Base-by-base conservation (phyloP, 139 green algal species). In the Chlorella ohadii region DNA sequence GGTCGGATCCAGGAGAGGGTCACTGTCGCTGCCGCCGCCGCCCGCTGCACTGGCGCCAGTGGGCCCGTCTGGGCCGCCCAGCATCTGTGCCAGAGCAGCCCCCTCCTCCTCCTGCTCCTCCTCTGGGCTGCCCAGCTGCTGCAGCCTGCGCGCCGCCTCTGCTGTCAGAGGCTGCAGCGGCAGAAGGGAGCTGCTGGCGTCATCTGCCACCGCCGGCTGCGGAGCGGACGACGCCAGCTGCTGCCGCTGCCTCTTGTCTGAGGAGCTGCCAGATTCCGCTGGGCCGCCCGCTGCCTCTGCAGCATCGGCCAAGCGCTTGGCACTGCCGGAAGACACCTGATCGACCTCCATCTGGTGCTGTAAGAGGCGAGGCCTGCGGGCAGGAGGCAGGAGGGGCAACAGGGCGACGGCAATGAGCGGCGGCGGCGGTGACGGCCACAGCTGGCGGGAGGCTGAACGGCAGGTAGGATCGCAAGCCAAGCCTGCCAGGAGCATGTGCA, bases 61-160 rank as follows among this genome's bases (percentile, higher is more conserved):
- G 34, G n/a, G 28, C 25, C 12, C 23, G 25, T 31, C 39, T 38
- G 55, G 74, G 51, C 55, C 25, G 20, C 55, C 33, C 33, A 81
- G 74, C 74, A 67, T 34, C 17, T 57, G 55, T 19, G 51, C 55
- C 74, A 81, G 55, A 25, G 74, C 74, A n/a, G 31, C 55, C 3
- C 27, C 74, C 34, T 81, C 74, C 11, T 81, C 74, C 55, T 68
- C 55, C 74, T 68, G 33, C 33, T 81, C 74, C 31, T 70, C 31
- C 74, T 81, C 74, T 2, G 51, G 33, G 15, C 55, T 70, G 55
- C 33, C 55, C 33, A 56, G 51, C 3, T 47, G 55, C 33, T 68
- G 55, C 74, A 81, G 33, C 17, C 56, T 55, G 6, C 22, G 13
- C 5, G 74, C 74, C 33, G 74, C 55, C 33, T 68, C 51, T 16